Conservation (phyloP, 2,329 filamentous ascomycete genomes). For the Colletotrichum sp. region DNA sequence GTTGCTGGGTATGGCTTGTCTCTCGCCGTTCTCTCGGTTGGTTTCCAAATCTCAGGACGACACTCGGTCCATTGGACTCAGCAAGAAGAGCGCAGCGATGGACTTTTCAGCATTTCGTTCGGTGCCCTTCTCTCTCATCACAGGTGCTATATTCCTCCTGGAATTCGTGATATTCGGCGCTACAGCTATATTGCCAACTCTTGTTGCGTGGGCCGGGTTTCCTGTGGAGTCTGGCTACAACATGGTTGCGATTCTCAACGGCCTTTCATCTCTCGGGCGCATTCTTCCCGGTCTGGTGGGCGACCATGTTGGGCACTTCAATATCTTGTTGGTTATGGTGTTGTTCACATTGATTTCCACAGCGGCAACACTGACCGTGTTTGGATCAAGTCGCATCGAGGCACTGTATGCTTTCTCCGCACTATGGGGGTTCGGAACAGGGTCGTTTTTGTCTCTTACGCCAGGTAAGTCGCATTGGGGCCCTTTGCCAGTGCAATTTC, state of each 20-base stretch:
- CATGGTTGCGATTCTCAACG: conserved; percentile 48
- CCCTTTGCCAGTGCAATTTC: background rate
- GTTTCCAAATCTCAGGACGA: conserved; percentile 10
- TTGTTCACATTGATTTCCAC: conserved; percentile 35
- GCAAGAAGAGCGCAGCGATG: conserved; percentile 29
- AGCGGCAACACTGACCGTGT: conserved; percentile 47
- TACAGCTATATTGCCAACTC: conserved; percentile 50
- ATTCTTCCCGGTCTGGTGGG: conserved; percentile 47
- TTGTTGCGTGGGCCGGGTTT: conserved; percentile 40
- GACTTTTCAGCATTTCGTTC: conserved; percentile 46
- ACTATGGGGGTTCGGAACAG: conserved; percentile 53
- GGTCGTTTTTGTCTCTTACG: conserved; percentile 37
- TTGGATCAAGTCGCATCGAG: conserved; percentile 40
- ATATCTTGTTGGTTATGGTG: conserved; percentile 38
- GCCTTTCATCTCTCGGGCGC: conserved; percentile 45
- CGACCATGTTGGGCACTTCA: conserved; percentile 49
- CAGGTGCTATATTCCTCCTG: conserved; percentile 46
- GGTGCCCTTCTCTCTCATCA: conserved; percentile 44
- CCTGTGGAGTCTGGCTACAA: conserved; percentile 44
- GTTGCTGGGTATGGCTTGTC: conserved; percentile 35
- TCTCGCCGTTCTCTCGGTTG: conserved; percentile 31
- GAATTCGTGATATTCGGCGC: conserved; percentile 55
- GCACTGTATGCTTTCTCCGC: conserved; percentile 49
- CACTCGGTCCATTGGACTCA: background rate
- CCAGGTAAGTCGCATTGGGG: conserved; percentile 24